These are phyloP conservation scores for Amanita muscaria DNA, from an alignment of 768 basidiomycete species.

Conservation along the genomic window DNA sequence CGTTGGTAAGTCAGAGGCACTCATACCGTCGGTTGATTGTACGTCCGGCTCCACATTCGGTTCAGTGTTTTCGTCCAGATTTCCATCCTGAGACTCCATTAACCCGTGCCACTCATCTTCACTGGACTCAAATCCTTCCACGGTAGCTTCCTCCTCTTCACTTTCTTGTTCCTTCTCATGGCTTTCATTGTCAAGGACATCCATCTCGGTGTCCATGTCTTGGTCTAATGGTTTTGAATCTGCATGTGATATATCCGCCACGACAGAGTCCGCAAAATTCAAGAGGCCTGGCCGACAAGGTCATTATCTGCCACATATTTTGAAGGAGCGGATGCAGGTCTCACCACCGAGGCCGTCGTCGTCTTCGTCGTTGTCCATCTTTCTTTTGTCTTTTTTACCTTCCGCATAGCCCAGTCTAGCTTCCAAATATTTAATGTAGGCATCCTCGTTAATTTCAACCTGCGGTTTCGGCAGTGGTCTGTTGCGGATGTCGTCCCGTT, in stretches of 20 bases:
- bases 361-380: slow-evolving; percentile 31
- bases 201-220: slow-evolving; percentile 13
- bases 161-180: slow-evolving; percentile 13
- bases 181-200: slow-evolving; percentile 20
- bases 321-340: slow-evolving; percentile 12
- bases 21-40: slow-evolving; percentile 10
- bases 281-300: slow-evolving; percentile 37
- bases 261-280: slow-evolving; percentile 37
- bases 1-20: neutral
- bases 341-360: slow-evolving; percentile 83
- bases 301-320: neutral
- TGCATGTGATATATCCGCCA: slow-evolving; percentile 1
- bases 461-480: slow-evolving; percentile 9
- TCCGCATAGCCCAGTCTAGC: slow-evolving; percentile 55
- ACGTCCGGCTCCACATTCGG: slow-evolving; percentile 8
- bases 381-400: slow-evolving; percentile 30
- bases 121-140: slow-evolving; percentile 15
- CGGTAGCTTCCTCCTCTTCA: slow-evolving; percentile 6
- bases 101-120: slow-evolving; percentile 30
- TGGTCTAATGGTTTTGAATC: neutral
- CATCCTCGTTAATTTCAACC: slow-evolving; percentile 61
- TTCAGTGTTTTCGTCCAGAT: neutral
- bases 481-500: too few relatives aligned
- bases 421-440: slow-evolving; percentile 81
- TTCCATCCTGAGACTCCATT: slow-evolving; percentile 17